phyloP scores from a whole-genome alignment of 768 basidiomycete species.

The Termitomyces sp. region DNA sequence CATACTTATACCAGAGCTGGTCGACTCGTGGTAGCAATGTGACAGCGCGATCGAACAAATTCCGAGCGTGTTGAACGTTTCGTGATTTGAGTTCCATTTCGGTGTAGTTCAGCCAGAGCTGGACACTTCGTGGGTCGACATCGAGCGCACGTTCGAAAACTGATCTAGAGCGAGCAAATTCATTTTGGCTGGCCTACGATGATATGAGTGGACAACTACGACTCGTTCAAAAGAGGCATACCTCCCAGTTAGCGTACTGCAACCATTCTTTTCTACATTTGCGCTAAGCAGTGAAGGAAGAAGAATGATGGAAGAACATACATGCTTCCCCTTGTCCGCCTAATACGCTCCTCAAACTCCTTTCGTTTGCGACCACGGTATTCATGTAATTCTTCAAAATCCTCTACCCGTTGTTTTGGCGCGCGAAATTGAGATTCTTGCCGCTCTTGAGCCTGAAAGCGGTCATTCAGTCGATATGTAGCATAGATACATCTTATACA shows the following conservation, averaged over 20 bases:
- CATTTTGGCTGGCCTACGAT: slow-evolving; percentile 80
- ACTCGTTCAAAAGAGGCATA: slow-evolving; percentile 23
- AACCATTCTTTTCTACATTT: slow-evolving; percentile 75
- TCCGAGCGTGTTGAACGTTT: slow-evolving; percentile 95
- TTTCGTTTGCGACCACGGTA: slow-evolving; percentile 90
- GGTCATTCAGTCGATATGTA: not conserved
- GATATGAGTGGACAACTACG: slow-evolving; percentile 1
- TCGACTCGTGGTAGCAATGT: slow-evolving; percentile 95
- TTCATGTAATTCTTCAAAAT: slow-evolving; percentile 89
- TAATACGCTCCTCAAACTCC: slow-evolving; percentile 89
- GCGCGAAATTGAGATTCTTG: slow-evolving; percentile 91
- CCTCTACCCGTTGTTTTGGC: slow-evolving; percentile 93
- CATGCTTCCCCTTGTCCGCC: slow-evolving; percentile 80
- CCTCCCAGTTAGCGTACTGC: slow-evolving; percentile 86
- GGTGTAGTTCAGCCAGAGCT: slow-evolving; percentile 91
- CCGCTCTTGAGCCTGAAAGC: slow-evolving; percentile 84
- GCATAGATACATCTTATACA: slow-evolving; percentile 1
- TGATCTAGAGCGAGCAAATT: slow-evolving; percentile 91
- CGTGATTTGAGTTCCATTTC: slow-evolving; percentile 99
- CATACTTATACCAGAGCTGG: slow-evolving; percentile 99
- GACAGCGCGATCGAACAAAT: slow-evolving; percentile 95
- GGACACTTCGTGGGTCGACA: slow-evolving; percentile 85
- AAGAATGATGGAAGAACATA: slow-evolving; percentile 27
- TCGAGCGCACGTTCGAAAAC: slow-evolving; percentile 97
- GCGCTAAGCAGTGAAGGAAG: not conserved